Evolutionary conservation across 1,139 yeast genomes (phyloP), one percentile per base, ranked within the genome.

Genomic region (Hyphopichia fennica): DNA sequence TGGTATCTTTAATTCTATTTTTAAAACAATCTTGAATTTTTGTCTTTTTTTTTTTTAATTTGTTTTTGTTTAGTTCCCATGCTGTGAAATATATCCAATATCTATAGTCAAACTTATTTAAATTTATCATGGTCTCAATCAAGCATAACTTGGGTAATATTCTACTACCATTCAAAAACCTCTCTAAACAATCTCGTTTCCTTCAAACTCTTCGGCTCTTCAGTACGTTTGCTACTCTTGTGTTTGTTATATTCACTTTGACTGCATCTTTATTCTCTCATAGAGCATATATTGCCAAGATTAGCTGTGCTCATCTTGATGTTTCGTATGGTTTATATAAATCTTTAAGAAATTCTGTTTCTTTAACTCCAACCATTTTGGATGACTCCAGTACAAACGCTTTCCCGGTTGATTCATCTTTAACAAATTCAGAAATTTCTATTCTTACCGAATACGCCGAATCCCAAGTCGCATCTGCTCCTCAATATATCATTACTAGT

Each of bases 241-340:
- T 62, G 2, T 41, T 62, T 19, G 44, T 62, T 0, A 34, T 72
- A 0, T 49, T 57, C 2, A 44, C 67, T 2, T 37, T 75, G 29
- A 46, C 69, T 0, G 69, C 69, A 2, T 65, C 75, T 0, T 37
- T 53, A n/a, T 38, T 58, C 11, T 46, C 61, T 3, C 48, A 50
- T 6, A 40, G 36, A 0, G 50, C 70, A 11, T 70, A 70, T 48
- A 57, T 76, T 16, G 65, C 74, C 4, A 54, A 70, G 33, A 58
- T 81, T 35, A 71, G 73, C 50, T 77, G 81, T 50, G 67, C 75
- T 6, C 82, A 74, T 50, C 56, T 72, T 4, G 80, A 77, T 45
- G 76, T 81, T 10, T 70, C 81, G 0, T 51, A 61, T 18, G 86
- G 85, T 2, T 57, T 81, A 19, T 79, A 77, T 52, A 62, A 71